Evolutionary conservation across 805 yeast species (phyloP), one percentile per base, ranked within the genome.

Genomic region (Lachancea thermotolerans): DNA sequence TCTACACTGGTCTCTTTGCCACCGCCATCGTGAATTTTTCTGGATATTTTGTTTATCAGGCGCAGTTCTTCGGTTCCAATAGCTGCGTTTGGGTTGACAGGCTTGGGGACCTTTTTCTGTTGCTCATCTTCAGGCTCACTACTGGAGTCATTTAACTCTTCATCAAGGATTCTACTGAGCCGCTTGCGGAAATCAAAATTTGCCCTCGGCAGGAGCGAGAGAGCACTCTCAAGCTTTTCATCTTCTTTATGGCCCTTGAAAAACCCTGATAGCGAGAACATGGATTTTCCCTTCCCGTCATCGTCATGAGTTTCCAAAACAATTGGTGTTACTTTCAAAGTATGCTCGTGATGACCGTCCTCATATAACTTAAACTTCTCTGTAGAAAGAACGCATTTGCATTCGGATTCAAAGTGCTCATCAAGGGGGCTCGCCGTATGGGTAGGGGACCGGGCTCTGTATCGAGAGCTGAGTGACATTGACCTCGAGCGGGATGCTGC

Each of bases 1-100:
- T 37, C 46, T 5, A 41, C 15, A n/a, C 31, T 25, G 29, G 30
- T 34, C 54, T 62, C 49, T 59, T 60, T 11, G 2, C 29, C 33
- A 3, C 15, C 63, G 1, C 71, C 70, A 44, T 68, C 66, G 42
- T 73, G 73, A 42, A 77, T 77, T 48, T 68, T 71, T 12, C 68
- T 73, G 37, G 73, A 67, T 52, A 78, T 60, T 38, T 68, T 65
- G 49, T 74, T 72, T 42, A 77, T 77, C 47, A 77, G 54, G 33
- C 66, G 66, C 39, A 76, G 62, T 50, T 77, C 80, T 10, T 69
- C 67, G 30, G 68, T 68, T 21, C 79, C 79, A 31, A 78, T 75
- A 2, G 78, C 78, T 0, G 75, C 70, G 10, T 46, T 41, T 25
- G 60, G 54, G 38, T 60, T 60, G 9, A 62, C 61, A 5, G 60